Evolutionary conservation across 495 filamentous ascomycete species (phyloP).

Genomic region (Penicillium dipodomyicola): DNA sequence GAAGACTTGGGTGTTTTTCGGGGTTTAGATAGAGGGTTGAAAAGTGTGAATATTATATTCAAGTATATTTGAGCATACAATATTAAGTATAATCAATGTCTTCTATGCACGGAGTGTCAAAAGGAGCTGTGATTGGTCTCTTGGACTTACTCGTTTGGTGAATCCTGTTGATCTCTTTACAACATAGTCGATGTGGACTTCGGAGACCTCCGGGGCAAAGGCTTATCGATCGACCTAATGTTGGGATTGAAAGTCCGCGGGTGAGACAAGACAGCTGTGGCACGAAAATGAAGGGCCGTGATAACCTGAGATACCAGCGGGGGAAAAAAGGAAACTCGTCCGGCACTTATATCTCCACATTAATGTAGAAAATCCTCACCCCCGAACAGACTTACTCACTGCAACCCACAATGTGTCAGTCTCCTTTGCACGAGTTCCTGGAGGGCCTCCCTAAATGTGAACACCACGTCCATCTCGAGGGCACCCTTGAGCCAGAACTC

Average conservation of each 20-base stretch:
- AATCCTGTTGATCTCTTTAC: neutral
- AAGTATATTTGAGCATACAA: neutral
- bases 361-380: neutral
- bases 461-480: slow-evolving; percentile 77
- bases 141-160: slow-evolving; percentile 16
- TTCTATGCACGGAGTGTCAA: neutral
- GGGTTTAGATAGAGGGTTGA: neutral
- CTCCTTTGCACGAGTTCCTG: slow-evolving; percentile 57
- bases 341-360: slow-evolving; percentile 1
- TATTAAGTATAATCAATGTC: neutral
- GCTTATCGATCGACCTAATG: neutral
- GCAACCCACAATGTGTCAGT: slow-evolving; percentile 34
- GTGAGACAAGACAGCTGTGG: neutral
- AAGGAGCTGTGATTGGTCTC: slow-evolving; percentile 4
- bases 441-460: slow-evolving; percentile 71
- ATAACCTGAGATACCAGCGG: slow-evolving; percentile 7
- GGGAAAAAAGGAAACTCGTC: slow-evolving; percentile 11
- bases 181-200: neutral
- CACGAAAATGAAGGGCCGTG: neutral
- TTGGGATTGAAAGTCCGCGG: neutral
- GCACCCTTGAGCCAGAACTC: slow-evolving; percentile 62
- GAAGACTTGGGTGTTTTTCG: neutral
- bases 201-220: slow-evolving; percentile 24
- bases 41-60: slow-evolving; percentile 9
- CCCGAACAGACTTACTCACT: neutral